Evolutionary conservation across 139 green algal genomes (phyloP), one percentile per base, ranked within the genome.

Genomic region (Limnomonas spitsbergensis): DNA sequence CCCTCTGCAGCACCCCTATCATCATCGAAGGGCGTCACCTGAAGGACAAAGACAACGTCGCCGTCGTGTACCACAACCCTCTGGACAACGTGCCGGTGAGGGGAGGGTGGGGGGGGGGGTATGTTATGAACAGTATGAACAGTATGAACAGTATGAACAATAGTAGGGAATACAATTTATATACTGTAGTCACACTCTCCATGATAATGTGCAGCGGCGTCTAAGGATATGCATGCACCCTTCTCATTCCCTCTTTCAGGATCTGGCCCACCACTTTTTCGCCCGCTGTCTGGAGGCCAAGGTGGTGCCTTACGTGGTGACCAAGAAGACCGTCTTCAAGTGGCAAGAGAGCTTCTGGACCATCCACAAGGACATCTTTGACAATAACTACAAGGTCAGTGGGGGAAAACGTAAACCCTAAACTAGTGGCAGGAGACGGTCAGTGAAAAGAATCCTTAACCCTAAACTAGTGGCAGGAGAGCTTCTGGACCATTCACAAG

Each of bases 321-420:
- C 47, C 47, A 61, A 61, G 47, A 61, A 61, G 47, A 61, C 47
- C 14, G 47, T 61, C 14, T 61, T 61, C 20, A 61, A 61, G 47
- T 61, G 47, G 47, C 47, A 61, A 61, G 47, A 61, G 47, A 61
- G 47, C 20, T 61, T 61, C 47, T 61, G 47, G 47, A 14, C 14
- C 14, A 61, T 61, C 20, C 47, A 61, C 47, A 61, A 61, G 20
- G 47, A 61, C 14, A 61, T 61, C 20, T 61, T 61, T 61, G 47
- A 61, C 47, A 61, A 61, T 14, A 20, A 61, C 47, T 61, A 61
- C 47, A 61, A 61, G 47, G 20, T n/a, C n/a, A n/a, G n/a, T n/a
- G n/a, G n/a, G n/a, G n/a, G n/a, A n/a, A n/a, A n/a, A n/a, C n/a
- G n/a, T n/a, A n/a, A n/a, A n/a, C n/a, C n/a, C n/a, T n/a, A n/a